Evolutionary conservation across 2,329 filamentous ascomycete genomes (phyloP), one percentile per base, ranked within the genome.

Genomic region (Alternaria rosae): DNA sequence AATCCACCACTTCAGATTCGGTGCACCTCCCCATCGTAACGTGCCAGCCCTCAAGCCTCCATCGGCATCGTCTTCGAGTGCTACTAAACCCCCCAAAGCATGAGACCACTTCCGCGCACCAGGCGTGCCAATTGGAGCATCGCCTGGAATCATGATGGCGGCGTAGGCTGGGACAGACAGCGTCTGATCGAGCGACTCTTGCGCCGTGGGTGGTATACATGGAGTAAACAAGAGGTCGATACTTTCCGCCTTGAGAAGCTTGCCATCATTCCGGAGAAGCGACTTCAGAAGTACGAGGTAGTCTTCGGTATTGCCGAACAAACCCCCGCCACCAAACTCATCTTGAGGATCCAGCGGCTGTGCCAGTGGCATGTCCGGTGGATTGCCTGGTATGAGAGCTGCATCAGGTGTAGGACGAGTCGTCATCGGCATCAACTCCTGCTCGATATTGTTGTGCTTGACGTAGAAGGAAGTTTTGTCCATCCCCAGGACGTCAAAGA

Each of bases 1-100:
- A 38, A 76, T 70, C 69, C 71, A 75, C 73, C 72, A 72, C 13
- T 65, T 69, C 47, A 68, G 51, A 53, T 69, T 71, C 4, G 71
- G 71, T 15, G 62, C 62, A 25, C 72, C 72, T 21, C 64, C 69
- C 71, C 70, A 72, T 12, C 68, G 59, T 50, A 72, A 50, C 7
- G 28, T 13, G 6, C 59, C 59, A 20, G 61, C 50, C 35, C 63
- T 61, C 10, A 71, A 60, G 1, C 61, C 62, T 20, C 60, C 41
- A 13, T 42, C 30, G 13, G 30, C 59, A 11, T 68, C 64, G 17
- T 63, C 61, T 9, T 61, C 44, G 28, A 71, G 48, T 7, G 65
- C 60, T 11, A 72, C 53, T 17, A 72, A 15, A 3, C 71, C 66
- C 8, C 61, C 67, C 5, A 70, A 44, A 8, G 65, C 61, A 32